Evolutionary conservation across 768 basidiomycete genomes (phyloP), one percentile per base, ranked within the genome.

Genomic region (Pisolithus sp.): DNA sequence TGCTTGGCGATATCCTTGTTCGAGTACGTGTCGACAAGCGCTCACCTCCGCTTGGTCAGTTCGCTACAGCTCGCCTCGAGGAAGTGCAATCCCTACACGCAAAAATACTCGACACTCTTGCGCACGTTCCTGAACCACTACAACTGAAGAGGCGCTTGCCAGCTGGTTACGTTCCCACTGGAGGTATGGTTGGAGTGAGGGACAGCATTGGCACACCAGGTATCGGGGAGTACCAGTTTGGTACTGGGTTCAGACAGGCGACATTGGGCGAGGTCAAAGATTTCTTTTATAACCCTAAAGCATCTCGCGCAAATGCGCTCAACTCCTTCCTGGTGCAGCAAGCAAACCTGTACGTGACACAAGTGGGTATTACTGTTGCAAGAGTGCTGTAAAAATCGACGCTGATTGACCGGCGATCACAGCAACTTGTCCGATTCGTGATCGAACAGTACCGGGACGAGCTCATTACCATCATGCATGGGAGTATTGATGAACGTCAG

Each of bases 381-480:
- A 36, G 2, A 20, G 10, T 26, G n/a, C 28, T 17, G 45, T 24
- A 2, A 39, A 55, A 17, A 54, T 17, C 18, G 20, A 21, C 30
- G 13, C 3, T 45, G 12, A n/a, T 7, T 57, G 30, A 36, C 23
- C 9, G 31, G 8, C 9, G 8, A 18, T 9, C 8, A 36, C 23
- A 94, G 90, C 92, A 94, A 91, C 79, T 93, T 46, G 90, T 90
- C 52, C 88, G 93, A 51, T 93, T 91, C 59, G 89, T 94, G 55
- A 88, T 90, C 48, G 87, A 93, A 58, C 92, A 93, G 68, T 94
- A 94, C 64, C 85, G 89, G 6, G 87, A 94, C 55, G 90, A 95
- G 67, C 78, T 95, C 23, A 65, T 89, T 46, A 73, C 76, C 55
- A 82, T 79, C 18, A 75, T 88, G 55, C 85, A 82, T 60, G 85